Base-by-base conservation (phyloP, 306 rosid genomes). In the Geum urbanum region DNA sequence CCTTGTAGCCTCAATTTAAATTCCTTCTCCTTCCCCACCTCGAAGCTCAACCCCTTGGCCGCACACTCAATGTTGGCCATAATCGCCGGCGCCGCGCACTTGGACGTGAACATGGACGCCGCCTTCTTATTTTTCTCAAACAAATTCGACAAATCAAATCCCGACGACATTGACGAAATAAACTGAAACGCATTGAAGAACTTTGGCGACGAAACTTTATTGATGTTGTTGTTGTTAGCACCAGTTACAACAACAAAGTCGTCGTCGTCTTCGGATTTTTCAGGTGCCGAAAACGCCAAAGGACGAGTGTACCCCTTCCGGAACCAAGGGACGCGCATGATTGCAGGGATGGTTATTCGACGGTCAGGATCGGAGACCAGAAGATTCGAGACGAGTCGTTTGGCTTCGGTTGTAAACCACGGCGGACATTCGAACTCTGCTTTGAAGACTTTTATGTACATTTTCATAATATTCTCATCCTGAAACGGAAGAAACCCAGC, bases 161-260 rank as follows among this genome's bases (percentile, higher is more conserved):
- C 95, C 7, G 85, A 79, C 0, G 98, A 89, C 78, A 92, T 72
- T 0, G 96, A 84, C 0, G 98, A 87, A 11, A 92, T 87, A 9
- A 92, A 84, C 81, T 92, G 92, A 45, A 89, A 92, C 0, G 96
- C 98, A 8, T 92, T 92, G 73, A 81, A 87, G 70, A 87, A 92
- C 1, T n/a, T n/a, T n/a, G 89, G 91, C 0, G 95, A 87, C 0
- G 87, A 40, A n/a, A n/a, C n/a, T n/a, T n/a, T 18, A 27, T 52
- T 77, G 0, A 85, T 32, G 37, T 77, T 80, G 0, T 84, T 10
- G 5, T 66, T 8, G 91, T n/a, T n/a, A n/a, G n/a, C n/a, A n/a
- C n/a, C n/a, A n/a, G n/a, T n/a, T n/a, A n/a, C n/a, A n/a, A n/a
- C n/a, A n/a, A n/a, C n/a, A n/a, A n/a, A n/a, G n/a, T n/a, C n/a